Conservation (phyloP, 1,284 basidiomycete species). For the Trichosporon sp. region DNA sequence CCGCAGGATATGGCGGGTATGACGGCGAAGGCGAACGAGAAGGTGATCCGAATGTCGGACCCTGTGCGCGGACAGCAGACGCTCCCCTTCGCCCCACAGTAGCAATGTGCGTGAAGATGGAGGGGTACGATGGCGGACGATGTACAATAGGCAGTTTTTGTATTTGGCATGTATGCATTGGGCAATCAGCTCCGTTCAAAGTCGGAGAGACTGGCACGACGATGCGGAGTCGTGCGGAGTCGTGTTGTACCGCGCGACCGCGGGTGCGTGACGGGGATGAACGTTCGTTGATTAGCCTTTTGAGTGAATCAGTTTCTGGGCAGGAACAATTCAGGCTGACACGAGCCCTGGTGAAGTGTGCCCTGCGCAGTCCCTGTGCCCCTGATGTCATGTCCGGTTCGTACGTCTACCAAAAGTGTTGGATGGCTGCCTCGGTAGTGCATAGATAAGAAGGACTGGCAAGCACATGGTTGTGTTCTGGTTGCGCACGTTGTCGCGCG, state of each 20-base stretch:
- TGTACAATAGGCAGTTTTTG: not conserved
- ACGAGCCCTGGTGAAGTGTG: not conserved
- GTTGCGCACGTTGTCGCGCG: not conserved
- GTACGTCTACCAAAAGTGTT: not conserved
- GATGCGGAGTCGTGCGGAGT: not conserved
- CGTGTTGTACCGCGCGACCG: not conserved
- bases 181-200: not conserved
- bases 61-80: constrained; percentile 37
- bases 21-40: constrained; percentile 28
- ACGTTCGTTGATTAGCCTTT: not conserved
- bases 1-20: constrained; percentile 55
- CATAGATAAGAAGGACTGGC: not conserved
- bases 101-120: not conserved
- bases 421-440: not conserved
- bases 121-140: not conserved
- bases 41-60: constrained; percentile 40
- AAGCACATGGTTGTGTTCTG: not conserved
- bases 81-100: not conserved
- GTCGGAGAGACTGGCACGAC: not conserved
- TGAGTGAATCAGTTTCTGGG: not conserved
- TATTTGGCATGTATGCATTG: constrained; percentile 4
- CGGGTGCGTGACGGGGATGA: not conserved
- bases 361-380: not conserved
- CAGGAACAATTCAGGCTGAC: not conserved
- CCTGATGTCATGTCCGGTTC: not conserved